Evolutionary conservation across 192 early-diverging fungal species (phyloP), one percentile per base, ranked within the genome.

Genomic region (Borealophlyctis nickersoniae): DNA sequence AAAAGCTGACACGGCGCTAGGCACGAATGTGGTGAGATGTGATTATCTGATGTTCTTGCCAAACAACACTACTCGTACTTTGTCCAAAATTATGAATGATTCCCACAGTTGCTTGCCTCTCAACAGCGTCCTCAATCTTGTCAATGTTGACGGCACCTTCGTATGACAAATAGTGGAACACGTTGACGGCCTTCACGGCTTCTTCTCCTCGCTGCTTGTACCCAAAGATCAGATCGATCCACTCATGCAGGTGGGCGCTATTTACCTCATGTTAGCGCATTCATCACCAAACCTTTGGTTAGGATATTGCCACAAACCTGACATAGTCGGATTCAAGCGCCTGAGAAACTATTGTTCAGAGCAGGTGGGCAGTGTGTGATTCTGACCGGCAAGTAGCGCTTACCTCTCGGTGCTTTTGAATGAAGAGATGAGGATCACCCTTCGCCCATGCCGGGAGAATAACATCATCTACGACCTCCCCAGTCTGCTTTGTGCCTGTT

Each of bases 81-180:
- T 94, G 92, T 2, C 92, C 92, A 85, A 95, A 95, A 74, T 95
- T 91, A 67, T 95, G 81, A 50, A 94, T 93, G 59, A 92, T 92
- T 45, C 88, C 88, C 36, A 91, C 91, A 3, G 89, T 89, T 7
- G 92, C 89, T 4, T 89, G 86, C 39, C 89, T 90, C 69, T 95
- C 91, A 29, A 93, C 79, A 1, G 86, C 83, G 70, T 95, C 92
- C n/a, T 82, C 80, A 31, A 95, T 92, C 5, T 84, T 75, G 65
- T 93, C 92, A 32, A 95, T 69, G 35, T 70, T 87, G 52, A 94
- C 89, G 7, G 92, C 91, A 7, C 91, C 90, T 58, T 94, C 92
- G 59, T 94, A 94, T 0, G 92, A 92, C 63, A 94, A 66, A 70
- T 94, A 90, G 76, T 94, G 90, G 68, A 94, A 94, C 4, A 94